Percentiles rank a stretch among this genome's conserved stretches.
phyloP scores from a whole-genome alignment of 352 stramenopile genomes.

The Globisporangium mamillatum region DNA sequence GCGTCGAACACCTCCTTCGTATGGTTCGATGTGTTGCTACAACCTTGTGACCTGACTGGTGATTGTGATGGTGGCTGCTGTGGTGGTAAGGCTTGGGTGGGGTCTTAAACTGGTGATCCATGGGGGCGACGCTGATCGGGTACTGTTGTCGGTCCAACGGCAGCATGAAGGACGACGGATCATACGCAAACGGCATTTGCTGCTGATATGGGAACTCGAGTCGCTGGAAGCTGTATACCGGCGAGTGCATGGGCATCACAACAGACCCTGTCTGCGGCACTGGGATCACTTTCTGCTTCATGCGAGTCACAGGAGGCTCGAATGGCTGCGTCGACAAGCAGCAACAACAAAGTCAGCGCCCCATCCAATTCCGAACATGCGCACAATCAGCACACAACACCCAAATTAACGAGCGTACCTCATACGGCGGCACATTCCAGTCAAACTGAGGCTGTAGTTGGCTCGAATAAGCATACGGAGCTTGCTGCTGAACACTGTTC shows the following conservation, averaged over 20 bases:
- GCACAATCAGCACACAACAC: too few relatives aligned
- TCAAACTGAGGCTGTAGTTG: conserved; percentile 1
- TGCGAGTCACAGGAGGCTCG: not conserved
- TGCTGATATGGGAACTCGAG: not conserved
- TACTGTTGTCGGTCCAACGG: conserved; percentile 9
- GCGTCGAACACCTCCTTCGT: conserved; percentile 10
- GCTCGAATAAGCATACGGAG: not conserved
- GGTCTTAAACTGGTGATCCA: conserved; percentile 8
- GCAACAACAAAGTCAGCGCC: not conserved
- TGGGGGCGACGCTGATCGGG: conserved; percentile 5
- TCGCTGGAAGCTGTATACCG: conserved; percentile 6
- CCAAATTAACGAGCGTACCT: conserved; percentile 6
- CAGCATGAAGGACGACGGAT: conserved; percentile 9
- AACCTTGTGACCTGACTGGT: not conserved
- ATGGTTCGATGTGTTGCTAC: not conserved
- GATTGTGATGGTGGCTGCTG: not conserved
- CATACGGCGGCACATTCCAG: conserved; percentile 8
- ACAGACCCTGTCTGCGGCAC: conserved; percentile 3
- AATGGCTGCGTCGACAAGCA: not conserved
- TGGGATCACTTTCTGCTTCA: conserved; percentile 17
- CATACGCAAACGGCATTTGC: conserved; percentile 6
- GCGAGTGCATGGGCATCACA: conserved; percentile 18
- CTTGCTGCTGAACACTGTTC: not conserved
- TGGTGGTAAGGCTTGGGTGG: conserved; percentile 1
- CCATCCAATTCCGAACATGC: not conserved